A percentile compares a stretch with the other conserved stretches of the same genome.
Evolutionary conservation across 164 flowering plant genomes (phyloP).

Genomic region (Piper betle): DNA sequence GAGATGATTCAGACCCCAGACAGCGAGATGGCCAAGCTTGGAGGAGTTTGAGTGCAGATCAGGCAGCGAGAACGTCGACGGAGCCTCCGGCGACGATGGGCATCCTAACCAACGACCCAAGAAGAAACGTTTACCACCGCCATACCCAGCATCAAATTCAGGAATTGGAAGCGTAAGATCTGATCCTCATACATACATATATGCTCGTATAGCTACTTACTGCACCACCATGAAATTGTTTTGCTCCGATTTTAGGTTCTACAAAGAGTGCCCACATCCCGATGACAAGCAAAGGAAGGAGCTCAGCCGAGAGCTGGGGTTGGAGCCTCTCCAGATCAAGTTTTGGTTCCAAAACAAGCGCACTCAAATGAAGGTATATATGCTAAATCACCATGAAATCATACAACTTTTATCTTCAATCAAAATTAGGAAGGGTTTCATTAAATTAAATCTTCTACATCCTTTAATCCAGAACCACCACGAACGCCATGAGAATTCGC

Average conservation of each 20-base stretch:
- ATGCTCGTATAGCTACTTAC: no score
- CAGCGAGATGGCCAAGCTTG: slow-evolving; percentile 24
- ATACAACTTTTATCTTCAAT: no score
- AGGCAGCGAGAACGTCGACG: slow-evolving; percentile 64
- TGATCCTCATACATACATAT: background rate
- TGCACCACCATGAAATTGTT: no score
- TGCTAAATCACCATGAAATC: no score
- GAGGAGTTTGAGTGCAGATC: slow-evolving; percentile 71
- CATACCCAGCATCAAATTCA: slow-evolving; percentile 94
- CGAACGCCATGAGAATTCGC: slow-evolving; percentile 68
- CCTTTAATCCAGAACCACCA: slow-evolving; percentile 66
- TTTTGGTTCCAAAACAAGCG: slow-evolving; percentile 96
- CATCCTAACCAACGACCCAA: slow-evolving; percentile 36
- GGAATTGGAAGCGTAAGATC: slow-evolving; percentile 75
- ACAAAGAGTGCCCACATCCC: slow-evolving; percentile 89
- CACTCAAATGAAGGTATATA: slow-evolving; percentile 93
- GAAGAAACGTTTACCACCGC: slow-evolving; percentile 83
- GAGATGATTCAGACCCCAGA: slow-evolving; percentile 38
- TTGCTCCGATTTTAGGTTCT: slow-evolving; percentile 50
- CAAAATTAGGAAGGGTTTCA: no score
- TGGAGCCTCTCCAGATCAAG: slow-evolving; percentile 78
- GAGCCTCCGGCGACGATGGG: slow-evolving; percentile 54
- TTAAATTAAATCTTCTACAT: no score
- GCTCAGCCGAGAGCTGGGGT: slow-evolving; percentile 50
- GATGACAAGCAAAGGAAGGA: slow-evolving; percentile 88